A percentile compares a stretch with the other conserved stretches of the same genome.
Conservation (phyloP, 345 rosid genomes). For the Cardamine resedifolia region DNA sequence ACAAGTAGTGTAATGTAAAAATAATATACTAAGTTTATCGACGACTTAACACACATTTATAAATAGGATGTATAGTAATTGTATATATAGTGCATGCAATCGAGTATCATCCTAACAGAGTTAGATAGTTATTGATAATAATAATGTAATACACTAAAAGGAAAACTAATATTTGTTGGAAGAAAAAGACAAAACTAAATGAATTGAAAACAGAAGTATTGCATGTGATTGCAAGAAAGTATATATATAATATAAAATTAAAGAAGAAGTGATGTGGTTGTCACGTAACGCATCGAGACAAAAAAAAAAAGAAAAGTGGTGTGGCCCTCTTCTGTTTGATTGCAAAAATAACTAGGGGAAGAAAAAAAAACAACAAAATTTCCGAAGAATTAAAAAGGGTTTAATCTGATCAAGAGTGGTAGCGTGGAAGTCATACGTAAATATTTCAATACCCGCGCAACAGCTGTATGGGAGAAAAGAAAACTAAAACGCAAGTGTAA, state of each 20-base stretch:
- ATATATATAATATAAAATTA: not conserved
- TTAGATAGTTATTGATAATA: too few species aligned
- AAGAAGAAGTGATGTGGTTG: constrained; percentile 31
- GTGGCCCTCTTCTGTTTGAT: constrained; percentile 24
- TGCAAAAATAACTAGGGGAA: too few species aligned
- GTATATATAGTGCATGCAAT: too few species aligned
- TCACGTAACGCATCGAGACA: constrained; percentile 43
- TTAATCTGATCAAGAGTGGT: not conserved
- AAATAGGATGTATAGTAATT: too few species aligned
- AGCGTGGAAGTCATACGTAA: constrained; percentile 2
- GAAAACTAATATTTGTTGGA: too few species aligned
- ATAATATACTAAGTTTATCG: too few species aligned
- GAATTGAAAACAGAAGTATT: not conserved
- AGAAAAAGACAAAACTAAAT: too few species aligned
- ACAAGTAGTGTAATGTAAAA: too few species aligned
- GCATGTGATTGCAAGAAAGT: constrained; percentile 31
- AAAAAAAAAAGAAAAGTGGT: not conserved
- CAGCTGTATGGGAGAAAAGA: not conserved
- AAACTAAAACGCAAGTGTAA: not conserved
- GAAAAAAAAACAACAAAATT: too few species aligned
- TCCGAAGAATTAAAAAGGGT: not conserved
- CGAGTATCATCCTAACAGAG: too few species aligned
- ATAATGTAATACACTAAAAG: too few species aligned
- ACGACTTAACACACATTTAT: too few species aligned
- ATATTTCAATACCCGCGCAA: not conserved